Evolutionary conservation across 805 yeast species (phyloP), one percentile per base, ranked within the genome.

Genomic region (Blastobotrys terrestris): DNA sequence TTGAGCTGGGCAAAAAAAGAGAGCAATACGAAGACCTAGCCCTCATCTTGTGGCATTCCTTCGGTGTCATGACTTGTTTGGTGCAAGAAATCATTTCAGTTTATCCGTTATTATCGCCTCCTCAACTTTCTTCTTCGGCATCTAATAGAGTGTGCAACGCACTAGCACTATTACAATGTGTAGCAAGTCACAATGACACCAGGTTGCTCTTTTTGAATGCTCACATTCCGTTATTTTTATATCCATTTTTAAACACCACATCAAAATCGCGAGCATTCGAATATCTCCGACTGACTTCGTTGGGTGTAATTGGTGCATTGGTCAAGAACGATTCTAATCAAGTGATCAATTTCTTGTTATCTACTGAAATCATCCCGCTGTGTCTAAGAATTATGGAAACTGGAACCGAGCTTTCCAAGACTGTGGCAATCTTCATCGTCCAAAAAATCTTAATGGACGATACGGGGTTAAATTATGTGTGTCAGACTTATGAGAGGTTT

Each of bases 141-240:
- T 85, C 95, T 3, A 92, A 91, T 67, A 77, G 97, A 52, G 98
- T 92, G 7, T 92, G 98, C 69, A 92, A 94, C 71, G 97, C 98
- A 0, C 74, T 92, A 61, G 97, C 97, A 6, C 77, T 94, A 47
- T 76, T 92, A 58, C 99, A 92, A 70, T 94, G 99, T 71, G 97
- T 92, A 43, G 99, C 99, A 2, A 87, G 96, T 1, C 97, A 94
- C 66, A 83, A 84, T 40, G 96, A 89, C 58, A 94, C 98, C 0
- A 81, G 96, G 65, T 83, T 81, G 31, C 77, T 86, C 52, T 92
- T 92, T 61, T 73, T 92, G 56, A 84, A 81, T 67, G 97, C 98
- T 1, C 96, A 94, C 63, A 82, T 92, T 54, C 97, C 98, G 47
- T 74, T 94, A 47, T 94, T 90, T 61, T 74, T 92, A 53, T 94